These are phyloP conservation scores for Tetrahymena thermophila DNA, from an alignment of 73 alveolate genomes.

Conservation along the genomic window DNA sequence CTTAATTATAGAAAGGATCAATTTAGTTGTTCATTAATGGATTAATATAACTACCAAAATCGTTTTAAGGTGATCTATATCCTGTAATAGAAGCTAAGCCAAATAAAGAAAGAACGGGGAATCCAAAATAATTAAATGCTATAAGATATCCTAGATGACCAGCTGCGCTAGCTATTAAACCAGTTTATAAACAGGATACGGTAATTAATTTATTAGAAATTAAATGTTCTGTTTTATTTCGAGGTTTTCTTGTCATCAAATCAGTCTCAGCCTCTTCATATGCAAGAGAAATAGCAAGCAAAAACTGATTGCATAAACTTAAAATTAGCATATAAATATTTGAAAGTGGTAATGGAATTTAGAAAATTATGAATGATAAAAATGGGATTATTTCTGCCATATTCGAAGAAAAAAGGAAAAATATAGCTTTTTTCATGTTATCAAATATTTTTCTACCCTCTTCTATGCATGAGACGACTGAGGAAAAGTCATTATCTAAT, in stretches of 20 bases:
- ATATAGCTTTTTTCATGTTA: conserved; percentile 74
- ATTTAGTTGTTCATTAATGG: neutral
- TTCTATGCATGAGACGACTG: conserved; percentile 92
- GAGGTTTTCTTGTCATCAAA: conserved; percentile 82
- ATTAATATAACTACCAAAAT: neutral
- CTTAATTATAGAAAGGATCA: neutral
- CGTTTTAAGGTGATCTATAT: neutral
- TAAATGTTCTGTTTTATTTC: conserved; percentile 81
- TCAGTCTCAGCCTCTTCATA: conserved; percentile 89
- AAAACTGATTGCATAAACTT: conserved; percentile 82
- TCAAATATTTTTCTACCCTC: conserved; percentile 94
- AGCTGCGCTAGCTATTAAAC: conserved; percentile 63
- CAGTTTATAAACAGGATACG: conserved; percentile 62
- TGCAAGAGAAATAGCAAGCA: conserved; percentile 85
- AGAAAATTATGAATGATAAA: conserved; percentile 56
- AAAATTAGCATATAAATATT: conserved; percentile 71
- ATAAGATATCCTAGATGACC: conserved; percentile 68
- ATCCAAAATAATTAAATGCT: conserved; percentile 84
- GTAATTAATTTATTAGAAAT: conserved; percentile 65
- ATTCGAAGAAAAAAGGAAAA: conserved; percentile 60
- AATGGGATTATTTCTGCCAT: conserved; percentile 82
- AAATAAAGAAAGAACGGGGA: conserved; percentile 52
- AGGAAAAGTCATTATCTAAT: conserved; percentile 92
- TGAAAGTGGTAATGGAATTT: conserved; percentile 79
- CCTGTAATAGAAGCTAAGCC: conserved; percentile 44